Base-by-base conservation (phyloP, 2,329 filamentous ascomycete genomes). In the Cytospora mali region DNA sequence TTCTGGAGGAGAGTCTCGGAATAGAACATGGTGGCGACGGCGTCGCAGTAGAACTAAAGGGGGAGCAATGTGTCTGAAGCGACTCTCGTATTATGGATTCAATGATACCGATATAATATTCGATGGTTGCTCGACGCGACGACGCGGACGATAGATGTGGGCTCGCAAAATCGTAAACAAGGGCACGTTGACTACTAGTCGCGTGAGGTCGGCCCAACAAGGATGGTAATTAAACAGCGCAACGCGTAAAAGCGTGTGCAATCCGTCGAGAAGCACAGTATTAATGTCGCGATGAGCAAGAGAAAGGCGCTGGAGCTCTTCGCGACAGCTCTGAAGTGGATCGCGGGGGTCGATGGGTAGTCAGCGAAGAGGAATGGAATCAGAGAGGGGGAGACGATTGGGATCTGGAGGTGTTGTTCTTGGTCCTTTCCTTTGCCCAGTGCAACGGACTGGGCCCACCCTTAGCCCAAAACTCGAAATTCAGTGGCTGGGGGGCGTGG, bases 1-100 rank as follows among this genome's bases (percentile, higher is more conserved):
- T 97, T 97, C 76, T 93, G 93, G 71, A 99, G 86, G 64, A 99
- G 86, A 61, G 92, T 93, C 81, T 97, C 93, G 59, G 95, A 97
- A 77, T 97, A 98, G 80, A 99, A 99, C 95, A 99, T 99, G 75
- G 73, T 80, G 46, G 64, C 61, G 56, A 63, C 61, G 57, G 57
- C 48, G 64, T 59, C 61, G 61, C 61, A 49, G 49, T 53, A 50
- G 31, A 11, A 13, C 49, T 50, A 49, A n/a, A 42, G 48, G 51
- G 35, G 46, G 11, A 39, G 6, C 42, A n/a, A 13, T 18, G 18
- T 42, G 52, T 29, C 27, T 14, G 39, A 52, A 35, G 53, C 42
- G 31, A 56, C 31, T 25, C 28, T 21, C 25, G 23, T 13, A 42
- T 18, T 7, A n/a, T 9, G 33, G 27, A 23, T 52, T 13, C 31